A percentile compares a stretch with the other conserved stretches of the same genome.
These are phyloP conservation scores for Taiozyma sp. DNA, from an alignment of 1,139 yeast species.

Conservation along the genomic window DNA sequence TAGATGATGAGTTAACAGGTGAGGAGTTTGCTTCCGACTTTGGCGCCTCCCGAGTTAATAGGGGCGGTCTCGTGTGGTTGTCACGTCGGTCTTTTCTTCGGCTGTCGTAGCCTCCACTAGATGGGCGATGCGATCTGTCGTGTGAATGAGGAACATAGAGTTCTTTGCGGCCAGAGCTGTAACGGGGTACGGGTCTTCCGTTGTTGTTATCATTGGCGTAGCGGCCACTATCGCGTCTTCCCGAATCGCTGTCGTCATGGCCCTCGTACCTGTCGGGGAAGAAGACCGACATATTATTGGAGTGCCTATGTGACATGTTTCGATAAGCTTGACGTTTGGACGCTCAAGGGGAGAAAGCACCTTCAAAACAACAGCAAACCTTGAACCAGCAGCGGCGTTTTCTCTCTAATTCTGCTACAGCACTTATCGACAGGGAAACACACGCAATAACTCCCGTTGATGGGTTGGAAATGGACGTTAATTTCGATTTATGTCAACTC, in stretches of 20 bases:
- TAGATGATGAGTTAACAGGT: neutral
- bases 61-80: neutral
- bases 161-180: slow-evolving; percentile 2
- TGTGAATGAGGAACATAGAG: slow-evolving; percentile 3
- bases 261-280: slow-evolving; percentile 4
- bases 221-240: neutral
- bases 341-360: neutral
- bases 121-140: neutral
- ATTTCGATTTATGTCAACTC: neutral
- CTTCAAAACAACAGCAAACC: neutral
- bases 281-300: slow-evolving; percentile 4
- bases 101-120: neutral
- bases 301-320: slow-evolving; percentile 2
- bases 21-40: neutral
- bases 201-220: neutral
- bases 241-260: neutral
- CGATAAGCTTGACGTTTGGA: neutral
- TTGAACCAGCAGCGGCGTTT: neutral
- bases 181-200: neutral
- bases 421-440: neutral
- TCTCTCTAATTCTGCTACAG: neutral
- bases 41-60: neutral
- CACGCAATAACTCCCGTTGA: neutral
- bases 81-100: neutral
- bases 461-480: neutral